phyloP scores from a whole-genome alignment of 352 stramenopile species.

The Peronospora belbahrii region DNA sequence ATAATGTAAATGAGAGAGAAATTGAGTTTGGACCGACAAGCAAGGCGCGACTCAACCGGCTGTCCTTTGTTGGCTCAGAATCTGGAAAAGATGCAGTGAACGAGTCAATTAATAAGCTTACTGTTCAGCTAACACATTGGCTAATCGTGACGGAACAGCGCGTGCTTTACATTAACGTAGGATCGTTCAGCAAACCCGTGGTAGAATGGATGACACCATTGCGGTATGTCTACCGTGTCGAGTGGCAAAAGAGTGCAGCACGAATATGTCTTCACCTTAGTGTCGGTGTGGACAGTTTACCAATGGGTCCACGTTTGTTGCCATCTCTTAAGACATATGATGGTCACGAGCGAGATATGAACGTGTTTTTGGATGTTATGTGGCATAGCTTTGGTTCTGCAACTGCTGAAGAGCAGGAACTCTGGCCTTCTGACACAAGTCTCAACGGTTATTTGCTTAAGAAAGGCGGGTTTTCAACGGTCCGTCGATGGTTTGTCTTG shows the following conservation, averaged over 20 bases:
- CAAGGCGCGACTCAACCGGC: constrained; percentile 17
- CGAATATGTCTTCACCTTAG: constrained; percentile 71
- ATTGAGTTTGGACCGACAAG: constrained; percentile 17
- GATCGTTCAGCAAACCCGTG: constrained; percentile 60
- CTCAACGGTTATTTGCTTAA: constrained; percentile 81
- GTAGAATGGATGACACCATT: constrained; percentile 87
- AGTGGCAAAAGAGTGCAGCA: constrained; percentile 49
- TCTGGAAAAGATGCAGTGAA: constrained; percentile 16
- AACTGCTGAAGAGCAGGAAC: constrained; percentile 78
- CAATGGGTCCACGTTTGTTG: constrained; percentile 60
- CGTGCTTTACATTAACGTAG: constrained; percentile 81
- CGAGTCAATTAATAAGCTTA: constrained; percentile 37
- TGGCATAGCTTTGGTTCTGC: constrained; percentile 78
- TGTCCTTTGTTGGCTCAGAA: constrained; percentile 15
- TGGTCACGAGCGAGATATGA: constrained; percentile 78
- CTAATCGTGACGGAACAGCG: constrained; percentile 84
- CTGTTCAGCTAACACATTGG: constrained; percentile 77
- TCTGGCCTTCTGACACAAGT: constrained; percentile 85
- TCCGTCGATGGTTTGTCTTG: constrained; percentile 82
- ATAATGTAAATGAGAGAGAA: constrained; percentile 11
- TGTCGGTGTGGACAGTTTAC: constrained; percentile 79
- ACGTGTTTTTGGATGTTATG: constrained; percentile 84
- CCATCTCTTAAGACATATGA: constrained; percentile 67
- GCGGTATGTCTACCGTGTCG: constrained; percentile 78
- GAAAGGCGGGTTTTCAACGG: constrained; percentile 71